Conservation (phyloP, 2,329 filamentous ascomycete genomes). For the Pseudocercospora cruenta region DNA sequence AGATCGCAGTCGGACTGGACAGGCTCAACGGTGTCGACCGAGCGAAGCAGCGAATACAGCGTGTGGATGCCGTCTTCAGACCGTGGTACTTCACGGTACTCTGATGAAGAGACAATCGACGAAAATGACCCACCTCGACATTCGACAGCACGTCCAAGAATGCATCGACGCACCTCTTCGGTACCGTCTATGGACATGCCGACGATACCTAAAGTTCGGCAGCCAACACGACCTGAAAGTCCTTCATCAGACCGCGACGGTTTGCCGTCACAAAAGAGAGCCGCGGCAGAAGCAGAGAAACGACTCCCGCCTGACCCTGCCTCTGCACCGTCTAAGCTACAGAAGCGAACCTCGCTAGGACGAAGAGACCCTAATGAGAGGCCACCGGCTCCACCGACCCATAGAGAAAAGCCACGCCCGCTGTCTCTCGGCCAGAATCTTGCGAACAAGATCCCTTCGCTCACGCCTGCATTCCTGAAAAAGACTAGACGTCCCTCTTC, state of each 20-base stretch:
- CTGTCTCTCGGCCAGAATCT: conserved; percentile 32
- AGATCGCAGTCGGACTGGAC: conserved; percentile 37
- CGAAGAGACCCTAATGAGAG: conserved; percentile 26
- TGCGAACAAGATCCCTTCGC: conserved; percentile 35
- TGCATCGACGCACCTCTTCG: conserved; percentile 52
- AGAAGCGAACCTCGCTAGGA: conserved; percentile 33
- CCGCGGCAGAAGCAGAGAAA: conserved; percentile 13
- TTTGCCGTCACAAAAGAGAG: conserved; percentile 27
- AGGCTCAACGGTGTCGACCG: conserved; percentile 33
- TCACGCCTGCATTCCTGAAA: conserved; percentile 43
- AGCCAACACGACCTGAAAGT: conserved; percentile 45
- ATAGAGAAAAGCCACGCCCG: conserved; percentile 23
- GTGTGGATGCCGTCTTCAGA: conserved; percentile 51
- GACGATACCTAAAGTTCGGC: conserved; percentile 49
- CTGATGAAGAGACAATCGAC: conserved; percentile 34
- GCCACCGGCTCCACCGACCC: conserved; percentile 39
- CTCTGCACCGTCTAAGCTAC: conserved; percentile 42
- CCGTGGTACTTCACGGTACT: conserved; percentile 22
- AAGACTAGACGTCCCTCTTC: conserved; percentile 78
- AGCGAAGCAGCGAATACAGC: conserved; percentile 46
- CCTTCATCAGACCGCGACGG: conserved; percentile 28
- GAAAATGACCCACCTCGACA: conserved; percentile 31
- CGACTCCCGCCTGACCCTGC: conserved; percentile 28
- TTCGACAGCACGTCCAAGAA: conserved; percentile 36
- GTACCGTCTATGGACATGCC: conserved; percentile 52